Conservation (phyloP, 805 yeast species). For the Wickerhamia fluorescens region DNA sequence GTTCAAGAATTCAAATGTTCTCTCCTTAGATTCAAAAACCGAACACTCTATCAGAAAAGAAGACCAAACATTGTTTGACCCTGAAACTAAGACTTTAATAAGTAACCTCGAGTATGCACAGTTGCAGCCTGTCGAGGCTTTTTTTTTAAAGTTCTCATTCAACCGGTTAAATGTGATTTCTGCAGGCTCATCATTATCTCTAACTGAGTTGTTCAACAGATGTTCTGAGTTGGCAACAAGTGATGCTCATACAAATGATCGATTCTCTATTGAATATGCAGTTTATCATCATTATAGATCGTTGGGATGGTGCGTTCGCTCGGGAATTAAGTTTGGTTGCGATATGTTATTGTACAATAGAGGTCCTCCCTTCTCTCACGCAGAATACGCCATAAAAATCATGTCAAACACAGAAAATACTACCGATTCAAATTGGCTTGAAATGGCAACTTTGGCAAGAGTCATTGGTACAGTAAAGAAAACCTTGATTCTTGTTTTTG, state of each 20-base stretch:
- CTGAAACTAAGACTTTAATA: constrained; percentile 8
- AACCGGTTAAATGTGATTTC: constrained; percentile 37
- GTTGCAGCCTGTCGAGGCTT: constrained; percentile 66
- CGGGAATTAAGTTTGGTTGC: constrained; percentile 91
- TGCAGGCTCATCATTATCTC: constrained; percentile 8
- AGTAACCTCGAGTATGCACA: constrained; percentile 46
- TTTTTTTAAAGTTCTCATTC: constrained; percentile 58
- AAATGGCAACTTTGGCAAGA: constrained; percentile 57
- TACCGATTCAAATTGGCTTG: constrained; percentile 55
- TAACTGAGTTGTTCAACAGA: constrained; percentile 17
- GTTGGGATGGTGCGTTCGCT: constrained; percentile 88
- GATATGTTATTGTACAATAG: constrained; percentile 75
- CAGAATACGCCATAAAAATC: constrained; percentile 69
- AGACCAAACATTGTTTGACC: constrained; percentile 12
- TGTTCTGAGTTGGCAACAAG: constrained; percentile 11
- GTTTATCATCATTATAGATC: constrained; percentile 85
- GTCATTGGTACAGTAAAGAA: constrained; percentile 86
- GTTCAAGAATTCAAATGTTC: constrained; percentile 10
- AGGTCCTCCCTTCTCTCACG: constrained; percentile 96
- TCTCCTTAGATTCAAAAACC: constrained; percentile 2
- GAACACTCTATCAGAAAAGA: constrained; percentile 6
- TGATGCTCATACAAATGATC: constrained; percentile 2
- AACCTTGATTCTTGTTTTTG: constrained; percentile 61
- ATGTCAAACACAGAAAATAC: constrained; percentile 29
- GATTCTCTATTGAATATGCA: constrained; percentile 51